Percentiles rank a stretch among this genome's conserved stretches.
Evolutionary conservation across 1,284 basidiomycete genomes (phyloP).

Genomic region (Volvariella volvacea): DNA sequence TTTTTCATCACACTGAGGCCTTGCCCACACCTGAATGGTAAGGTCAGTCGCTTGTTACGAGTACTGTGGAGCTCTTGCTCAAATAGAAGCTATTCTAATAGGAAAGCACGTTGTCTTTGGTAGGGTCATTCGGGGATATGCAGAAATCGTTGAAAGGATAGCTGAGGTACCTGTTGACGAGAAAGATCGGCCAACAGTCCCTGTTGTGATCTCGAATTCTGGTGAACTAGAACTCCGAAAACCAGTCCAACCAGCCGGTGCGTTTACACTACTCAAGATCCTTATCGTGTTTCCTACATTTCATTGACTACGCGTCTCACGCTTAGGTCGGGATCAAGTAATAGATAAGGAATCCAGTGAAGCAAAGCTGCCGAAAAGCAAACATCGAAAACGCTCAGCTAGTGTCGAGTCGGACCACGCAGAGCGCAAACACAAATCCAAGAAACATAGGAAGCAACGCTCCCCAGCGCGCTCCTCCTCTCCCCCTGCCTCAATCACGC

Average conservation of each 20-base stretch:
- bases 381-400: neutral
- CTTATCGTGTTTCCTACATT: no score
- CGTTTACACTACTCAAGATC: no score
- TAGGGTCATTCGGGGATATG: conserved; percentile 54
- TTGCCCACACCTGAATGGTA: conserved; percentile 67
- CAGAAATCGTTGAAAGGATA: conserved; percentile 51
- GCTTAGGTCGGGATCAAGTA: no score
- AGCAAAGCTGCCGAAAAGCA: no score
- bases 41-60: conserved; percentile 4
- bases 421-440: neutral
- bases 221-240: conserved; percentile 78
- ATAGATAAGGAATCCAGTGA: no score
- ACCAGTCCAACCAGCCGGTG: conserved; percentile 8
- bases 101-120: conserved; percentile 82
- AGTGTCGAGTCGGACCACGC: neutral
- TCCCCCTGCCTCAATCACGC: conserved; percentile 11
- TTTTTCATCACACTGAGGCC: conserved; percentile 34
- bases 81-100: conserved; percentile 10
- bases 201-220: conserved; percentile 73
- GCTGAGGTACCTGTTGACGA: conserved; percentile 54
- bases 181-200: conserved; percentile 63
- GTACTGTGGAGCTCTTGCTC: neutral
- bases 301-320: no score
- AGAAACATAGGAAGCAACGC: conserved; percentile 1
- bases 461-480: conserved; percentile 11